Evolutionary conservation across 1,139 yeast genomes (phyloP).

Genomic region (Pichia sp.): DNA sequence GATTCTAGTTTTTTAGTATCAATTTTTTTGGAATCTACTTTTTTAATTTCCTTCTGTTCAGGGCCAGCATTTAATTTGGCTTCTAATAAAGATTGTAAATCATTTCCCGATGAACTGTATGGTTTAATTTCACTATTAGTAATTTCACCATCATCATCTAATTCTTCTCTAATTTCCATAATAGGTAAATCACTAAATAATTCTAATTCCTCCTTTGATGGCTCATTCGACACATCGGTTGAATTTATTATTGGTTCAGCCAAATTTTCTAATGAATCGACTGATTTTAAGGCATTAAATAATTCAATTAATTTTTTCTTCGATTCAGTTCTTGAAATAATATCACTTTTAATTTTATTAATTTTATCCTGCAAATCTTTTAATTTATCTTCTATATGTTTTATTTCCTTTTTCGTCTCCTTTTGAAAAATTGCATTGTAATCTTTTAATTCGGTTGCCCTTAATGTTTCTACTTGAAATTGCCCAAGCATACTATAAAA

Average conservation of each 20-base stretch:
- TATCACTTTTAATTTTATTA: conserved; percentile 35
- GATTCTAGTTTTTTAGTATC: neutral
- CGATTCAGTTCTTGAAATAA: conserved; percentile 40
- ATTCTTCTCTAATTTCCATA: conserved; percentile 79
- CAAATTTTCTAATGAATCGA: conserved; percentile 13
- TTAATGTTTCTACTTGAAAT: conserved; percentile 11
- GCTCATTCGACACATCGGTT: neutral
- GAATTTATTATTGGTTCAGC: neutral
- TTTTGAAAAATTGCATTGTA: conserved; percentile 17
- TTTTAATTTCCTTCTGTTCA: neutral
- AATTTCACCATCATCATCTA: conserved; percentile 75
- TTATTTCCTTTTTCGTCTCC: conserved; percentile 36
- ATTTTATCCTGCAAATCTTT: conserved; percentile 35
- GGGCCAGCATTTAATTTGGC: neutral
- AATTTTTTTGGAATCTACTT: conserved; percentile 19
- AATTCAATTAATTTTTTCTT: conserved; percentile 30
- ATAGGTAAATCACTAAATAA: conserved; percentile 37
- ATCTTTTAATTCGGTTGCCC: conserved; percentile 15
- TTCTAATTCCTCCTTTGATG: neutral
- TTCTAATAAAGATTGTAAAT: conserved; percentile 10
- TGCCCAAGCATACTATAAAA: conserved; percentile 14
- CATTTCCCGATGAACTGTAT: conserved; percentile 11
- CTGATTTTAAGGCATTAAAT: conserved; percentile 26
- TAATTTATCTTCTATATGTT: conserved; percentile 39
- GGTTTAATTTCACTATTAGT: conserved; percentile 37